Percentiles rank a stretch among this genome's conserved stretches.
Conservation (phyloP, 345 rosid species). For the Chamaenerion angustifolium region DNA sequence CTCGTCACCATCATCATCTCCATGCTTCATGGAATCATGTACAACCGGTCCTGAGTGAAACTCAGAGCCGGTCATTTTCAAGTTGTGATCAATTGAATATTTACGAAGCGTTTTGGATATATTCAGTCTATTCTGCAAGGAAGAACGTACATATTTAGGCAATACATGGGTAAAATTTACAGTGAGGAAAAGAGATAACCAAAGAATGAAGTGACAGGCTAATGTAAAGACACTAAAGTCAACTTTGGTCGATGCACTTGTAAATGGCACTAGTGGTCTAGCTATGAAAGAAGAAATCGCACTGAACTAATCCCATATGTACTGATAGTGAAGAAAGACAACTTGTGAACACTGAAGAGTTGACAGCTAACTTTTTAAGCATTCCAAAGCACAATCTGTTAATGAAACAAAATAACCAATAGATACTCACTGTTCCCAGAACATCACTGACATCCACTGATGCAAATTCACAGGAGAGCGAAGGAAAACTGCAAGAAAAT, state of each 20-base stretch:
- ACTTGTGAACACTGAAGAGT: too few relatives aligned
- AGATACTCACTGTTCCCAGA: constrained; percentile 92
- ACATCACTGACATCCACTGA: constrained; percentile 87
- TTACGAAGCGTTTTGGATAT: constrained; percentile 88
- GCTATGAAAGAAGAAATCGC: too few relatives aligned
- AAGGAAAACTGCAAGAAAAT: constrained; percentile 62
- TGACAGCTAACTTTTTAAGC: too few relatives aligned
- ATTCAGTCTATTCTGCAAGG: constrained; percentile 92
- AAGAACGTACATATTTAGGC: constrained; percentile 18
- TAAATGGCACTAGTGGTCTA: too few relatives aligned
- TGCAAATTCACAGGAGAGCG: constrained; percentile 97
- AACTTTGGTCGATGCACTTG: too few relatives aligned
- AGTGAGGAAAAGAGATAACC: not conserved
- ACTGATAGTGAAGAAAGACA: too few relatives aligned
- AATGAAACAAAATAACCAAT: constrained; percentile 9
- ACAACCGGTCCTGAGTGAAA: constrained; percentile 53
- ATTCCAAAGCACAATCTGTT: not conserved
- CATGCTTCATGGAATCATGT: constrained; percentile 52
- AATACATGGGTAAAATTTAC: not conserved
- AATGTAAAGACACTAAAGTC: not conserved
- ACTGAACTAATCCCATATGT: too few relatives aligned
- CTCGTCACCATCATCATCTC: constrained; percentile 49
- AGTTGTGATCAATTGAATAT: constrained; percentile 68
- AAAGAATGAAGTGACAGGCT: not conserved
- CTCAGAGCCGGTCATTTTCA: constrained; percentile 78